A percentile compares a stretch with the other conserved stretches of the same genome.
These are phyloP conservation scores for Lactifluus subvellereus DNA, from an alignment of 768 basidiomycete genomes.

Conservation along the genomic window DNA sequence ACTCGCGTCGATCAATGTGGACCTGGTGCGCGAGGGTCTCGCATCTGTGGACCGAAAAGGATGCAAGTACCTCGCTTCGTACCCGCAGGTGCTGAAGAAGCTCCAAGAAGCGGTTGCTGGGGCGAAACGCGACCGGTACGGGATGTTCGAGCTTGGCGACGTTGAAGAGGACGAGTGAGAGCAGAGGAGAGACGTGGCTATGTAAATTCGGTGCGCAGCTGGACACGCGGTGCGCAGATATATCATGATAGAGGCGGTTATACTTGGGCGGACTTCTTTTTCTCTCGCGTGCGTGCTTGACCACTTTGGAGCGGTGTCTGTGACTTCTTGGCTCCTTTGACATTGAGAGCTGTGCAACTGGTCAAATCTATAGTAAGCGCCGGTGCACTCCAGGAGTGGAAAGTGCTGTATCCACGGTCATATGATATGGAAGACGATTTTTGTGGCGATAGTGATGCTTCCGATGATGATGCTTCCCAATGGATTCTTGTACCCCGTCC, in stretches of 20 bases:
- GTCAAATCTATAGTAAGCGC: not conserved
- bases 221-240: not conserved
- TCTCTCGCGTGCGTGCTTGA: not conserved
- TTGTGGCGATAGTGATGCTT: not conserved
- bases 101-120: conserved; percentile 52
- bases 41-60: conserved; percentile 74
- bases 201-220: not conserved
- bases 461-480: not conserved
- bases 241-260: not conserved
- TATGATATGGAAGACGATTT: not conserved
- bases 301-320: not conserved
- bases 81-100: conserved; percentile 61
- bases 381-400: not conserved
- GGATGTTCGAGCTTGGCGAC: conserved; percentile 92
- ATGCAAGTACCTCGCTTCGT: conserved; percentile 64
- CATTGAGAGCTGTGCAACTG: not conserved
- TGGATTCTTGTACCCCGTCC: not conserved
- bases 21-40: conserved; percentile 83
- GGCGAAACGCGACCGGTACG: conserved; percentile 70
- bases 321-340: not conserved
- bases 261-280: not conserved
- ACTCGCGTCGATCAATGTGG: conserved; percentile 77
- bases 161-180: conserved; percentile 71
- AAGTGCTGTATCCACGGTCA: too few species aligned
- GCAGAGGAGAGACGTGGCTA: not conserved